Evolutionary conservation across 164 flowering plant genomes (phyloP), one percentile per base, ranked within the genome.

Genomic region (Brasenia schreberi): DNA sequence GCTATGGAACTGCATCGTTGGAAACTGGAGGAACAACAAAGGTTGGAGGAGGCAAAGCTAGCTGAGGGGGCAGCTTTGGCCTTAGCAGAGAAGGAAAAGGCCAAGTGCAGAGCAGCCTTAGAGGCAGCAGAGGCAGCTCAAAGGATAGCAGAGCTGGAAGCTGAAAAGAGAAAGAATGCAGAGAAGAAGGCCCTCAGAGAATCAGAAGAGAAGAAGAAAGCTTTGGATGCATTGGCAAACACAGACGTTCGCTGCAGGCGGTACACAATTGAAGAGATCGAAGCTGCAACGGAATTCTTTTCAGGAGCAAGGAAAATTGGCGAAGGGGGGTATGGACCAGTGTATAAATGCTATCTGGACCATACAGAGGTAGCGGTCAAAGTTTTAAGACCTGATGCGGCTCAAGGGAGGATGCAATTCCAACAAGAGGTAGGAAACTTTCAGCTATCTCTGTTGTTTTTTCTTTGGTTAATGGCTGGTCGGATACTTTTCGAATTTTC

Each of bases 301-400:
- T 5, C 76, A 0, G 75, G 68, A 23, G n/a, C 76, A 42, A 82
- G 82, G 14, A 86, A 88, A 68, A 86, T 88, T 61, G 95, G 95
- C 19, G 91, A 86, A 80, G 95, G 95, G 2, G 95, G 91, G 18
- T 88, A 88, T 67, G 95, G 91, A 33, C 89, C 95, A 0, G 91
- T 88, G 6, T 88, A 75, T 73, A 81, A 70, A 72, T 76, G 87
- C 69, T 59, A 71, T 68, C 72, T 88, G 52, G 95, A 88, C 72
- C 91, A 86, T 65, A 88, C 95, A 17, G 79, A 76, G 23, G 91
- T 81, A 16, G 95, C 95, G 65, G 66, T 88, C 12, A 88, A 88
- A 68, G 89, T 85, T 66, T 79, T 88, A 14, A 85, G 88, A 18
- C 89, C 95, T 10, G 95, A 85, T 73, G 89, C 91, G 16, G 88